phyloP scores from a whole-genome alignment of 805 yeast species.

The Candida koratica region DNA sequence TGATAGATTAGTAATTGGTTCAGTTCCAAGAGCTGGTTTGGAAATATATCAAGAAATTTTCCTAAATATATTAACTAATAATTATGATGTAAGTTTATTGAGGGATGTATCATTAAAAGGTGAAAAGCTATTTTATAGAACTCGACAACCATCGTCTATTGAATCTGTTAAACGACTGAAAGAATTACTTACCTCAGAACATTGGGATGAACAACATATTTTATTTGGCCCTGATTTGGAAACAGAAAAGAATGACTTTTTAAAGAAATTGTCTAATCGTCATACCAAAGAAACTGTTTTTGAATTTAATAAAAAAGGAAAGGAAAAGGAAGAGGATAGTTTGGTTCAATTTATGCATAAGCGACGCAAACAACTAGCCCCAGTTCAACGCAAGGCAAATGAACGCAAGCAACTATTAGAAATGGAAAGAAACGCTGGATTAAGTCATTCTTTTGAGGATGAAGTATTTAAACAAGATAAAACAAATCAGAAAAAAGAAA shows the following conservation, averaged over 20 bases:
- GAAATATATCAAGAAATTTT: slow-evolving; percentile 73
- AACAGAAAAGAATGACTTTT: slow-evolving; percentile 64
- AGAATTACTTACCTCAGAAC: slow-evolving; percentile 63
- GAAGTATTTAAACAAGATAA: slow-evolving; percentile 49
- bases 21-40: slow-evolving; percentile 67
- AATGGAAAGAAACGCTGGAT: slow-evolving; percentile 71
- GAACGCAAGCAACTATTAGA: slow-evolving; percentile 67
- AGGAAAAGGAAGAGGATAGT: slow-evolving; percentile 50
- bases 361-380: slow-evolving; percentile 83
- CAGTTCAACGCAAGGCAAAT: slow-evolving; percentile 72
- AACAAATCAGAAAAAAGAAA: slow-evolving; percentile 44
- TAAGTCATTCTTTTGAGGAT: slow-evolving; percentile 68
- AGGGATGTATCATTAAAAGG: slow-evolving; percentile 78
- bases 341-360: slow-evolving; percentile 80
- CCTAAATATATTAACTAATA: slow-evolving; percentile 53
- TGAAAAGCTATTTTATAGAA: slow-evolving; percentile 79
- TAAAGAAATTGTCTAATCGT: slow-evolving; percentile 69
- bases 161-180: slow-evolving; percentile 85
- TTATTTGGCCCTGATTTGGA: slow-evolving; percentile 75
- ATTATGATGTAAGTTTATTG: slow-evolving; percentile 64
- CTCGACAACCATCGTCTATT: slow-evolving; percentile 79
- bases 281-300: slow-evolving; percentile 85
- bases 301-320: slow-evolving; percentile 62
- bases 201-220: slow-evolving; percentile 86
- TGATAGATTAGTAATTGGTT: slow-evolving; percentile 76